phyloP scores from a whole-genome alignment of 139 green algal species.

The Chlamydomonas asymmetrica region DNA sequence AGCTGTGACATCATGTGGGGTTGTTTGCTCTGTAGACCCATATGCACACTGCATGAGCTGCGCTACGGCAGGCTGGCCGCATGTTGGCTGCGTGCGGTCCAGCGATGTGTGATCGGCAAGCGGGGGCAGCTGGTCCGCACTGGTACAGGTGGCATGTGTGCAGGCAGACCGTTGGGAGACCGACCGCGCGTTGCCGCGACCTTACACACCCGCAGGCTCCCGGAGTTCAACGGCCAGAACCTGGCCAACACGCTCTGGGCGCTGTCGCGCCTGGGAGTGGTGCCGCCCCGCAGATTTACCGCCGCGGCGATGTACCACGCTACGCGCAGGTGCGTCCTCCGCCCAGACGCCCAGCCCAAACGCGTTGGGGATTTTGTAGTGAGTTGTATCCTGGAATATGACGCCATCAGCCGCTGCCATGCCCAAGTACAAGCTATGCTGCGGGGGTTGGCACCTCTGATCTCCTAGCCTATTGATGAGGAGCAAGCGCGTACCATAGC shows the following conservation, averaged over 20 bases:
- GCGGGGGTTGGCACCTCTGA: no score
- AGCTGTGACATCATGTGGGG: no score
- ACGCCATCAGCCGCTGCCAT: no score
- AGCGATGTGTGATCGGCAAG: background rate
- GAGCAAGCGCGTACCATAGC: no score
- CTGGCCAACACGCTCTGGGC: constrained; percentile 24
- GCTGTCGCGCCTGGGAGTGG: background rate
- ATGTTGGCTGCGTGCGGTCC: background rate
- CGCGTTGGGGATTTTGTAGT: no score
- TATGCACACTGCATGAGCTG: background rate
- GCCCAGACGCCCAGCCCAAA: no score
- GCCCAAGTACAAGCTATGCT: no score
- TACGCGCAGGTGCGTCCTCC: no score
- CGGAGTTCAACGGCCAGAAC: constrained; percentile 11
- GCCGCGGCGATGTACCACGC: background rate
- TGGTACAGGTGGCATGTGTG: background rate
- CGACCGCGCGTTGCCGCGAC: background rate
- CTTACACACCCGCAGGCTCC: background rate
- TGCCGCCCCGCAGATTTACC: background rate
- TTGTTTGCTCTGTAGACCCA: background rate
- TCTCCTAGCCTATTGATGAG: no score
- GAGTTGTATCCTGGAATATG: no score
- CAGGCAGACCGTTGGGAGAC: no score
- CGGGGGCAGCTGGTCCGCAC: background rate
- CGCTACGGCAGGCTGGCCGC: background rate